Conservation (phyloP, 495 filamentous ascomycete genomes). For the Neurospora sp. region DNA sequence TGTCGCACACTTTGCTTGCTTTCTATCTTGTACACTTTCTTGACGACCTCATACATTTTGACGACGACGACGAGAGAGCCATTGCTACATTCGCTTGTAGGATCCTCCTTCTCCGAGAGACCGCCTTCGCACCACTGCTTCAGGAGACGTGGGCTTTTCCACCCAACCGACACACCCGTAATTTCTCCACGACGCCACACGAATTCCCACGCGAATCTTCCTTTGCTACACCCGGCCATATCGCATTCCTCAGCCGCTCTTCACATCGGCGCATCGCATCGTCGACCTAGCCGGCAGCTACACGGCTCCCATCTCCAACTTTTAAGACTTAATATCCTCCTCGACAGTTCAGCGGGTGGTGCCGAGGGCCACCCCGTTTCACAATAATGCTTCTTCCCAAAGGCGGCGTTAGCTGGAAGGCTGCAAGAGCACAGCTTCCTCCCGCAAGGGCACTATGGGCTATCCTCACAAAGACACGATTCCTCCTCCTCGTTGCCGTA, state of each 20-base stretch:
- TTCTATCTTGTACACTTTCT: background rate
- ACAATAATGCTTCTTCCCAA: constrained; percentile 61
- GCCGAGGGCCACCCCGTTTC: constrained; percentile 25
- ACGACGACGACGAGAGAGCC: background rate
- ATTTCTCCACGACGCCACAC: background rate
- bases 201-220: background rate
- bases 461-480: constrained; percentile 67
- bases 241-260: background rate
- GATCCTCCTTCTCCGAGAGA: background rate
- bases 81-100: background rate
- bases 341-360: constrained; percentile 19
- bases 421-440: constrained; percentile 69
- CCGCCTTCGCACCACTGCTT: background rate
- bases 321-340: background rate
- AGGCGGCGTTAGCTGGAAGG: constrained; percentile 88
- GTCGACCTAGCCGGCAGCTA: background rate
- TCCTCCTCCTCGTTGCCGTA: constrained; percentile 64
- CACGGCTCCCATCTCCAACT: background rate
- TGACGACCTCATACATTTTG: background rate
- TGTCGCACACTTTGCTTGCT: background rate
- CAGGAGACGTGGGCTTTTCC: background rate
- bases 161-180: background rate
- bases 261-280: background rate
- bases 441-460: constrained; percentile 71
- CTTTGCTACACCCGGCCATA: background rate